These are phyloP conservation scores for Pleurotus sapidus DNA, from an alignment of 768 basidiomycete species.

Conservation along the genomic window DNA sequence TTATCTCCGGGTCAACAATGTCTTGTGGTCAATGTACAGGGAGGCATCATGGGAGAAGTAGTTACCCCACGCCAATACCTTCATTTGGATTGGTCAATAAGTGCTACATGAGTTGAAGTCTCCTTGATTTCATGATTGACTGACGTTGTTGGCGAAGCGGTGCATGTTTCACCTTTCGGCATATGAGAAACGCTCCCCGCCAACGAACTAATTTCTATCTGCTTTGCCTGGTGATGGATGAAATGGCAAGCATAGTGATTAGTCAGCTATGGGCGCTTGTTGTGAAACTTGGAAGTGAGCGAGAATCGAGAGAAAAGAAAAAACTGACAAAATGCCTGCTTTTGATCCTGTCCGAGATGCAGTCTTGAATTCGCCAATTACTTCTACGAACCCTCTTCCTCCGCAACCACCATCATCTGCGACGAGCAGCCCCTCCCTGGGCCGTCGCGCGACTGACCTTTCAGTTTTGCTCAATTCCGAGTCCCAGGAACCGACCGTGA, in stretches of 20 bases:
- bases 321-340: constrained; percentile 49
- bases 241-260: not conserved
- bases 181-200: too few species aligned
- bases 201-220: too few species aligned
- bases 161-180: too few species aligned
- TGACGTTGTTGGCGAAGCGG: too few species aligned
- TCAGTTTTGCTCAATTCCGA: constrained; percentile 72
- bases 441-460: constrained; percentile 75
- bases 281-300: not conserved
- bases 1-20: too few species aligned
- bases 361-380: constrained; percentile 73
- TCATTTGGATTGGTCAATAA: too few species aligned
- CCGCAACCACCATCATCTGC: constrained; percentile 30
- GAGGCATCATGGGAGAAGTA: too few species aligned
- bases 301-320: not conserved
- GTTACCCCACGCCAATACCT: too few species aligned
- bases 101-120: too few species aligned
- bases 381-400: constrained; percentile 37
- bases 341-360: constrained; percentile 90
- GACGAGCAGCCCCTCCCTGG: constrained; percentile 42
- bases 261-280: constrained; percentile 3
- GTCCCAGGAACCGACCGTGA: constrained; percentile 24
- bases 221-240: too few species aligned
- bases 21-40: too few species aligned
- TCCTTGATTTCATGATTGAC: too few species aligned